Conservation (phyloP, 1,139 yeast genomes). For the Pneumocystis canis region DNA sequence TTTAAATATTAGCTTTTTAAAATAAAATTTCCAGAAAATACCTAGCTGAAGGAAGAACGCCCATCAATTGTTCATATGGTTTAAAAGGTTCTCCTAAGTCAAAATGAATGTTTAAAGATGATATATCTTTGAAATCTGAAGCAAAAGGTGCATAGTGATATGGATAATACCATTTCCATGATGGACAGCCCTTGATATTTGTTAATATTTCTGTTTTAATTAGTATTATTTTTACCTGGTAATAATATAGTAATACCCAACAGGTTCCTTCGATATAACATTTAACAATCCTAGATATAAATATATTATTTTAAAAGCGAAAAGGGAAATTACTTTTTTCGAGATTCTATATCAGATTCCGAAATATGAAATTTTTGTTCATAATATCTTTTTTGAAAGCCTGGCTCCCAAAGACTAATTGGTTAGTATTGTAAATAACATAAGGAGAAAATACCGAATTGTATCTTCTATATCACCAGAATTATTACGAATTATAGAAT, state of each 20-base stretch:
- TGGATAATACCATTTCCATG: slow-evolving; percentile 98
- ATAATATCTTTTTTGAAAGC: slow-evolving; percentile 73
- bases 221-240: slow-evolving; percentile 32
- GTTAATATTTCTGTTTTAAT: not conserved
- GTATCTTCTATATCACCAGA: slow-evolving; percentile 15
- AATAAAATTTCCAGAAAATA: not conserved
- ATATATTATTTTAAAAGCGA: not conserved
- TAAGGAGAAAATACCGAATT: slow-evolving; percentile 18
- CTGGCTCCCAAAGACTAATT: slow-evolving; percentile 75
- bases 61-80: slow-evolving; percentile 94
- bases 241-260: slow-evolving; percentile 87
- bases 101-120: slow-evolving; percentile 47
- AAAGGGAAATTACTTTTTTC: slow-evolving; percentile 27
- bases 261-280: slow-evolving; percentile 86
- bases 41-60: slow-evolving; percentile 83
- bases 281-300: slow-evolving; percentile 33
- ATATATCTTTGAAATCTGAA: slow-evolving; percentile 55
- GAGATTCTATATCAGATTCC: slow-evolving; percentile 43
- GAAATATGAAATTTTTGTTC: slow-evolving; percentile 53
- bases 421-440: slow-evolving; percentile 28
- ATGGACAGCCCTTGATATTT: slow-evolving; percentile 55
- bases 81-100: slow-evolving; percentile 64
- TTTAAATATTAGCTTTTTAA: not conserved
- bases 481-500: not conserved
- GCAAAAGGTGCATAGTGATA: slow-evolving; percentile 98